Evolutionary conservation across 495 filamentous ascomycete genomes (phyloP), one percentile per base, ranked within the genome.

Genomic region (Neurospora sp.): DNA sequence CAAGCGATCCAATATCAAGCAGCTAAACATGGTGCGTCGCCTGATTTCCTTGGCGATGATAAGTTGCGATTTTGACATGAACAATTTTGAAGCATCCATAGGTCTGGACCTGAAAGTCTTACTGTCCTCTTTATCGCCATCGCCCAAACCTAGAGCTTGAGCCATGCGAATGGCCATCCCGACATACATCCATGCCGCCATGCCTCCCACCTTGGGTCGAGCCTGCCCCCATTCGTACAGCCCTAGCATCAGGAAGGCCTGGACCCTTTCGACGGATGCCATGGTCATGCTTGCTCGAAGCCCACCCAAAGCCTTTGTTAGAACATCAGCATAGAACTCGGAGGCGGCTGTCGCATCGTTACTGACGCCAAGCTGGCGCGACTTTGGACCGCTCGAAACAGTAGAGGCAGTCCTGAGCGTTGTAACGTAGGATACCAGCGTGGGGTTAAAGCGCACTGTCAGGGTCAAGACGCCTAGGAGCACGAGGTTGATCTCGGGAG

Each of bases 141-240:
- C 91, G 2, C 90, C 89, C 3, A 94, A 81, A 5, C 91, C 90
- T 77, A 93, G 86, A 7, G 89, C 86, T 74, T 93, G 91, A 3
- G 92, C 90, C 83, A 86, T 85, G 45, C 92, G 87, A 38, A 94
- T 92, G 39, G 93, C 93, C 74, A 89, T 84, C 8, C 93, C 92
- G 18, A 94, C 87, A 73, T 92, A 92, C 73, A 93, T 83, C 90
- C 92, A 96, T 10, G 92, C 92, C 71, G 87, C 89, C 74, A 89
- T 86, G 1, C 92, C 93, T 47, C 92, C 88, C 2, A 82, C 82
- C 75, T 77, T 79, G 41, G 84, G 84, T 8, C 74, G 74, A 41
- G 87, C 89, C 83, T 92, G 92, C 39, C 91, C 90, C 93, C 93
- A 96, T 77, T 95, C 93, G 75, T 96, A 92, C 27, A 96, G 84